These are phyloP conservation scores for Galerina marginata DNA, from an alignment of 768 basidiomycete genomes.

Conservation along the genomic window DNA sequence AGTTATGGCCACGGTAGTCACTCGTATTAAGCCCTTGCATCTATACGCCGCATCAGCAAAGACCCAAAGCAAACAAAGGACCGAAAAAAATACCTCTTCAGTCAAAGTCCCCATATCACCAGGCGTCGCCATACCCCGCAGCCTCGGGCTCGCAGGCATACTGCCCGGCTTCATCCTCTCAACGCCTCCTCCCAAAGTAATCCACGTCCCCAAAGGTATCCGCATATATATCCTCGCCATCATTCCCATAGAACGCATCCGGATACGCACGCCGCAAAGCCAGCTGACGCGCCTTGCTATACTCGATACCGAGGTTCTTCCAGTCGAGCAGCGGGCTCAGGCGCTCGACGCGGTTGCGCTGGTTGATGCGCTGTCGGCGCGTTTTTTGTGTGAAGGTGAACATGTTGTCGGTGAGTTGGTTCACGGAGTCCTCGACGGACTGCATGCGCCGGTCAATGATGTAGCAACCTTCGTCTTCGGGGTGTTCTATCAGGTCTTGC, in stretches of 20 bases:
- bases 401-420: constrained; percentile 78
- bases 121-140: constrained; percentile 88
- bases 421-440: constrained; percentile 91
- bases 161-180: constrained; percentile 74
- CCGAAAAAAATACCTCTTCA: constrained; percentile 59
- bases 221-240: constrained; percentile 48
- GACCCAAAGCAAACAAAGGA: not conserved
- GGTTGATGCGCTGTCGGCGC: constrained; percentile 97
- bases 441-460: constrained; percentile 93
- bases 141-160: constrained; percentile 87
- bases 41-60: constrained; percentile 32
- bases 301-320: constrained; percentile 98
- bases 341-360: constrained; percentile 96
- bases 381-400: constrained; percentile 80
- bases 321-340: constrained; percentile 93
- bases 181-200: constrained; percentile 65
- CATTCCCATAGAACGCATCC: constrained; percentile 79
- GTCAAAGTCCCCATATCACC: constrained; percentile 92
- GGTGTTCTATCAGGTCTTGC: constrained; percentile 95
- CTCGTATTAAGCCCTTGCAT: constrained; percentile 90
- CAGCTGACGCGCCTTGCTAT: constrained; percentile 92
- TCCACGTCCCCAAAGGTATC: constrained; percentile 38
- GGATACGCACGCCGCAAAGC: constrained; percentile 94
- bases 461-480: constrained; percentile 95
- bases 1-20: constrained; percentile 77